Percentiles rank a stretch among this genome's conserved stretches.
Evolutionary conservation across 129 eudicot genomes (phyloP).

Genomic region (Centaurea solstitialis): DNA sequence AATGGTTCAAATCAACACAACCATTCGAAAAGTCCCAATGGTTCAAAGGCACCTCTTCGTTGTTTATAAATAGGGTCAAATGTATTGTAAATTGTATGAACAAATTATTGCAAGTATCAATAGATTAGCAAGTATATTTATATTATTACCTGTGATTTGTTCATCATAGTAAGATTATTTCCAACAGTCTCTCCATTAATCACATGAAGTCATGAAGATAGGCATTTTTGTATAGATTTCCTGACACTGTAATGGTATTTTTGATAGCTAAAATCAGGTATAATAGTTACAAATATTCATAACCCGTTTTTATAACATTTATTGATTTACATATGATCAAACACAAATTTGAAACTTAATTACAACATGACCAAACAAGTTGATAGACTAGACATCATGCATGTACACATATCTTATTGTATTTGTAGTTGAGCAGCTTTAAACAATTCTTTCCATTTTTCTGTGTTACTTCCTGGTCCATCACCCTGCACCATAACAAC

Average conservation of each 20-base stretch:
- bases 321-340: conserved; percentile 18
- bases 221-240: neutral
- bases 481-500: conserved; percentile 65
- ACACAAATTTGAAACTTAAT: conserved; percentile 8
- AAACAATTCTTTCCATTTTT: conserved; percentile 67
- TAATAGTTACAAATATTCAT: neutral
- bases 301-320: neutral
- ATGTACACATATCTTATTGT: conserved; percentile 11
- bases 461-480: conserved; percentile 67
- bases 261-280: neutral
- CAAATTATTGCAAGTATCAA: too few relatives aligned
- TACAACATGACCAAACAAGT: conserved; percentile 1
- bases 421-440: conserved; percentile 52
- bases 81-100: too few relatives aligned
- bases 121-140: too few relatives aligned
- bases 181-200: neutral
- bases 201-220: conserved; percentile 24
- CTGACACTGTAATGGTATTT: neutral
- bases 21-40: too few relatives aligned
- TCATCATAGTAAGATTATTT: too few relatives aligned
- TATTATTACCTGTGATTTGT: too few relatives aligned
- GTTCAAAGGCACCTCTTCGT: too few relatives aligned
- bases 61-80: too few relatives aligned
- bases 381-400: neutral
- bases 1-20: too few relatives aligned